A percentile compares a stretch with the other conserved stretches of the same genome.
phyloP scores from a whole-genome alignment of 1,139 yeast genomes.

The Sugiyamaella neomexicana region DNA sequence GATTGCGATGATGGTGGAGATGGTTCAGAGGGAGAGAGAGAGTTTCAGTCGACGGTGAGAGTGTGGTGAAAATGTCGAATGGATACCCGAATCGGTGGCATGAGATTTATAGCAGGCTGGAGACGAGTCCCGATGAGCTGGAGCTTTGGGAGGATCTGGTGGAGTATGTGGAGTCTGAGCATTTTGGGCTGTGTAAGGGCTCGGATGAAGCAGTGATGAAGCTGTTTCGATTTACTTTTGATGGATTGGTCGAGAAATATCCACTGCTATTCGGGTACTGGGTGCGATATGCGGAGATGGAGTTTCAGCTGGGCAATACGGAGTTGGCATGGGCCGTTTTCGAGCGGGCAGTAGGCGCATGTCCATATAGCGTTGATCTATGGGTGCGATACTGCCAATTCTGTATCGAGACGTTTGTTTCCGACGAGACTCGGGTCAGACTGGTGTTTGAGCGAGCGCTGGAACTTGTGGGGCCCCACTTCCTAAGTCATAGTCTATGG shows the following conservation, averaged over 20 bases:
- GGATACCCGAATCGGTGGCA: conserved; percentile 27
- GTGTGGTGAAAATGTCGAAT: conserved; percentile 13
- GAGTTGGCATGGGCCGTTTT: conserved; percentile 53
- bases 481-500: conserved; percentile 73
- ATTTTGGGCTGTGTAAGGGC: conserved; percentile 46
- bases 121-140: conserved; percentile 45
- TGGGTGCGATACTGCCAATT: conserved; percentile 72
- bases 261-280: conserved; percentile 80
- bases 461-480: conserved; percentile 65
- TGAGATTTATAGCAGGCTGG: conserved; percentile 32
- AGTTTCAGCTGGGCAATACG: conserved; percentile 60
- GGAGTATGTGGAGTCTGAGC: conserved; percentile 17
- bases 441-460: conserved; percentile 65
- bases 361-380: conserved; percentile 54
- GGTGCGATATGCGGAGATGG: conserved; percentile 70
- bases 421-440: conserved; percentile 25
- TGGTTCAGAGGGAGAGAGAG: too few species aligned
- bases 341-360: conserved; percentile 52
- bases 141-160: conserved; percentile 53
- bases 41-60: too few species aligned
- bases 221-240: conserved; percentile 53
- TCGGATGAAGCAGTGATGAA: conserved; percentile 45
- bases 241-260: conserved; percentile 57
- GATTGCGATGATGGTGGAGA: not conserved
- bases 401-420: conserved; percentile 42